Base-by-base conservation (phyloP, 1,139 yeast species). In the Suhomyces ambrosiae region DNA sequence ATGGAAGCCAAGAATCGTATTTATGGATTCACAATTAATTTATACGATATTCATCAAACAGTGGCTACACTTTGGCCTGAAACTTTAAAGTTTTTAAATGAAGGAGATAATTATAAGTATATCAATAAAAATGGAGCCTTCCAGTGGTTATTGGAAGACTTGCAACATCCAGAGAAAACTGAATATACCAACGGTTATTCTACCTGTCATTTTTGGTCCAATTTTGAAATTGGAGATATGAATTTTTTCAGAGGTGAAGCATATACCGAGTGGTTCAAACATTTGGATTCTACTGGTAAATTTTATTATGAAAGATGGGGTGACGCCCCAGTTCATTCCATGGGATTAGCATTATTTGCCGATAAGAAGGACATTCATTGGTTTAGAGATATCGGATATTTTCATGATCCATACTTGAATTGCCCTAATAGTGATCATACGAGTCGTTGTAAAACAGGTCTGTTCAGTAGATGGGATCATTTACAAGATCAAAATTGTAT, bases 261-360 rank as follows among this genome's bases (percentile, higher is more conserved):
- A 1, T 87, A 87, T 56, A 63, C 67, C 27, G 65, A 68, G 13
- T 87, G 86, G 81, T 78, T 82, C 46, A 68, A 82, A 33, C 63
- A 71, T 53, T 65, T 87, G 27, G 95, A 87, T 46, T 48, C 68
- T 4, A 62, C 80, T 0, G 95, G 95, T 10, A 89, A 89, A 3
- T 86, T 86, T 53, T 87, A 85, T 56, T 86, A 86, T 52, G 95
- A 87, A 58, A 63, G 95, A 41, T 86, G 95, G 95, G 96, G 96
- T 1, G 96, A 86, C 61, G 95, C 95, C 0, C 95, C 95, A 0
- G 90, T 87, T 1, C 95, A 85, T 56, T 78, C 89, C 1, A 58
- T 86, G 30, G 95, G 90, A 0, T 63, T 87, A 16, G 84, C 82
- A 0, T 60, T 88, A 33, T 86, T 89, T 61, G 86, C 86, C 13